Evolutionary conservation across 2,329 filamentous ascomycete genomes (phyloP).

Genomic region (Neonectria faginata): DNA sequence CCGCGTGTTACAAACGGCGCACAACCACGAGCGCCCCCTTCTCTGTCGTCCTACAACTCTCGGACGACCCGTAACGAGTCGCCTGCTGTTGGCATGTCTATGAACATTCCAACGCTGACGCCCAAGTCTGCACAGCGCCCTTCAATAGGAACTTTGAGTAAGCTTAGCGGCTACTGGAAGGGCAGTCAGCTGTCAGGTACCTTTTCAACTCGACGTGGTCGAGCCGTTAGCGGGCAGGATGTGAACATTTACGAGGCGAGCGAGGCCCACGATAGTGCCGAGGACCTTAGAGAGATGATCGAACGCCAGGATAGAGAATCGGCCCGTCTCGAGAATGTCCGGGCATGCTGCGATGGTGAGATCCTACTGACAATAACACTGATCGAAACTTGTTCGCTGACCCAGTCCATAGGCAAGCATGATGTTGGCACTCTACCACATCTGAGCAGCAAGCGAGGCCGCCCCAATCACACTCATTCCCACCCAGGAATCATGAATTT

Average conservation of each 20-base stretch:
- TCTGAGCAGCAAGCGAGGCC: constrained; percentile 57
- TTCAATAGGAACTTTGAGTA: constrained; percentile 63
- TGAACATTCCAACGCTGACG: constrained; percentile 68
- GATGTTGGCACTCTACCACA: constrained; percentile 73
- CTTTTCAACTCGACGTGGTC: constrained; percentile 66
- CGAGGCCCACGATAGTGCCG: constrained; percentile 79
- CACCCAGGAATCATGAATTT: constrained; percentile 52
- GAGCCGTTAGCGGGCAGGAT: constrained; percentile 59
- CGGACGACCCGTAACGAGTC: constrained; percentile 75
- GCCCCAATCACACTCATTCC: constrained; percentile 53
- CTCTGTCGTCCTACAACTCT: constrained; percentile 84
- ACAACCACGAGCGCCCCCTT: constrained; percentile 68
- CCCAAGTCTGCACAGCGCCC: constrained; percentile 57
- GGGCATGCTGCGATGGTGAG: constrained; percentile 97
- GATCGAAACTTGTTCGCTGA: constrained; percentile 39
- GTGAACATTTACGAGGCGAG: constrained; percentile 69
- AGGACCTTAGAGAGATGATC: constrained; percentile 84
- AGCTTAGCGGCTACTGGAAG: constrained; percentile 71
- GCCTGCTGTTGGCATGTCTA: constrained; percentile 62
- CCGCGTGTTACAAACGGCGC: constrained; percentile 50
- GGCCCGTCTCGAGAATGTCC: constrained; percentile 90
- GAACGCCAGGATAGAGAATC: constrained; percentile 81
- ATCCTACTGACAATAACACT: not conserved
- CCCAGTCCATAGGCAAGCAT: constrained; percentile 70
- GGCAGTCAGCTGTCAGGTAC: constrained; percentile 60